Evolutionary conservation across 306 rosid species (phyloP).

Genomic region (Quercus bicolor): DNA sequence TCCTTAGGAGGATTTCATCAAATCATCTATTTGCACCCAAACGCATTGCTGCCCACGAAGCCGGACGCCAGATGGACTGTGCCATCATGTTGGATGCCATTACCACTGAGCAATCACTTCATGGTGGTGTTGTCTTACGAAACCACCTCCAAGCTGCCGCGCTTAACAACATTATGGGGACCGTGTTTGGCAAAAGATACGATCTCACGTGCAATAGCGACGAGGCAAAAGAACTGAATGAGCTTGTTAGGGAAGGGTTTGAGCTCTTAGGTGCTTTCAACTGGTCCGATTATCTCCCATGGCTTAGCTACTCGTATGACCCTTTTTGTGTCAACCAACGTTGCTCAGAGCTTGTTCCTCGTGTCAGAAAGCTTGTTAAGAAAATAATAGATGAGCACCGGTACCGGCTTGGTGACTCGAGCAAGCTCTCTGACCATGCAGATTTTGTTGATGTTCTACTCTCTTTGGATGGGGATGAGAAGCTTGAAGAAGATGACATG

Average conservation of each 20-base stretch:
- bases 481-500: conserved; percentile 46
- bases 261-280: conserved; percentile 46
- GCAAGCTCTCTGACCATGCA: conserved; percentile 19
- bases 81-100: conserved; percentile 22
- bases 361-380: conserved; percentile 38
- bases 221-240: conserved; percentile 28
- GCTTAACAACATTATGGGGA: conserved; percentile 38
- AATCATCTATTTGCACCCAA: conserved; percentile 29
- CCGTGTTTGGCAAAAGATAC: conserved; percentile 43
- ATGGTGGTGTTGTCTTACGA: conserved; percentile 27
- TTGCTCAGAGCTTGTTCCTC: conserved; percentile 36
- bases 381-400: conserved; percentile 33
- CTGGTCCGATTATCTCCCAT: conserved; percentile 44
- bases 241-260: conserved; percentile 52
- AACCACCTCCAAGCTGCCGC: conserved; percentile 44
- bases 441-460: conserved; percentile 48
- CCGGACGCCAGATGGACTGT: conserved; percentile 25
- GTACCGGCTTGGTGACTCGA: conserved; percentile 2
- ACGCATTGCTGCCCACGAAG: conserved; percentile 37
- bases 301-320: conserved; percentile 38
- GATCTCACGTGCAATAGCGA: background rate
- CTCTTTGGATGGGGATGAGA: conserved; percentile 38
- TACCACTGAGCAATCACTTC: conserved; percentile 15
- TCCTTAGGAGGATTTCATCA: conserved; percentile 33
- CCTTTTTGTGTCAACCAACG: conserved; percentile 26